Conservation (phyloP, 192 early-diverging fungal species). For the Podila epigama region DNA sequence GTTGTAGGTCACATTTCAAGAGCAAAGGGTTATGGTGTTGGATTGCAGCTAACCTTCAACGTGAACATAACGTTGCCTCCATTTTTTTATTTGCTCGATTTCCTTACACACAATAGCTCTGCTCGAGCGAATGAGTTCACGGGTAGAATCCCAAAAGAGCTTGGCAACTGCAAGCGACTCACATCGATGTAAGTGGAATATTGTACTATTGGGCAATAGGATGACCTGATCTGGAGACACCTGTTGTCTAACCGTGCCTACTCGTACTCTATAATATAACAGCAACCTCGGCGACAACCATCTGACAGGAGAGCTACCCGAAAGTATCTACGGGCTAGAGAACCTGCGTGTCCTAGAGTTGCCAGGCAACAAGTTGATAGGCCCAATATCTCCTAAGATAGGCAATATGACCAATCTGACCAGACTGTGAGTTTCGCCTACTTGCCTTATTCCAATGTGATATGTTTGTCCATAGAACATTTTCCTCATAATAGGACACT, state of each 20-base stretch:
- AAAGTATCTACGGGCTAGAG: slow-evolving; percentile 7
- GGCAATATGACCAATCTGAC: slow-evolving; percentile 14
- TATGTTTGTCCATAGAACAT: neutral
- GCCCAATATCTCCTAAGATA: slow-evolving; percentile 5
- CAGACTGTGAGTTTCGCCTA: neutral
- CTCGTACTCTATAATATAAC: neutral
- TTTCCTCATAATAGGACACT: neutral
- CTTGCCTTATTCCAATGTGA: neutral
- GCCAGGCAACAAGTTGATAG: slow-evolving; percentile 13
- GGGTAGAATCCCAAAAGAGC: slow-evolving; percentile 14
- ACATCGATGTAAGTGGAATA: neutral
- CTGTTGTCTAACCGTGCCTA: neutral
- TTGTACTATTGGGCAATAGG: no score
- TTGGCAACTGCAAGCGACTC: slow-evolving; percentile 19
- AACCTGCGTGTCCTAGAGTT: slow-evolving; percentile 17
- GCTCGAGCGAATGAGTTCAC: slow-evolving; percentile 23
- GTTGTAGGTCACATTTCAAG: slow-evolving; percentile 18
- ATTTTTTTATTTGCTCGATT: no score
- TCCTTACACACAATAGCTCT: neutral
- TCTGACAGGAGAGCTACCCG: slow-evolving; percentile 16
- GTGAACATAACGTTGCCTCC: neutral
- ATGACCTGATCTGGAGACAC: no score
- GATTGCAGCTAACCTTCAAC: neutral
- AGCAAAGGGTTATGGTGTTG: neutral
- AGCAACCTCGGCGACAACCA: slow-evolving; percentile 23